These are phyloP conservation scores for Ustilago trichophora DNA, from an alignment of 1,284 basidiomycete genomes.

Conservation along the genomic window DNA sequence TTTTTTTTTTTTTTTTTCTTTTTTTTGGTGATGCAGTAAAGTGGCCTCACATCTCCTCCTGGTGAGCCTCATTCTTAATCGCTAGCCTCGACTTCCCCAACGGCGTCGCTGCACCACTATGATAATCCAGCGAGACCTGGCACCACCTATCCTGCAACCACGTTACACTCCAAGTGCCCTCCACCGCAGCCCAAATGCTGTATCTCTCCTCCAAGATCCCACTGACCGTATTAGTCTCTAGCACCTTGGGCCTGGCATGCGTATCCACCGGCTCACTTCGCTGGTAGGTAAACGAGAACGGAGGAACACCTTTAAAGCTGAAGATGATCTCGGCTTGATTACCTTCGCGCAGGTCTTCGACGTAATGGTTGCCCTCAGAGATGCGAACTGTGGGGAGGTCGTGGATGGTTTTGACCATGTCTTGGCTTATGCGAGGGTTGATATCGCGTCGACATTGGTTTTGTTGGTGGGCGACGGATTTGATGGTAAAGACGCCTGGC, in stretches of 20 bases:
- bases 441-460: slow-evolving; percentile 69
- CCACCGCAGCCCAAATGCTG: slow-evolving; percentile 84
- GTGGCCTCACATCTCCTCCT: neutral
- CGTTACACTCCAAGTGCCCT: slow-evolving; percentile 89
- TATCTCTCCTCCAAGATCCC: slow-evolving; percentile 80
- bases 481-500: slow-evolving; percentile 81
- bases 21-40: too few species aligned
- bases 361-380: slow-evolving; percentile 79
- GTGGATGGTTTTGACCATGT: slow-evolving; percentile 78
- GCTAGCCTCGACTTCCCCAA: slow-evolving; percentile 40
- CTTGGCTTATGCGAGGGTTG: slow-evolving; percentile 20
- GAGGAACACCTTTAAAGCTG: slow-evolving; percentile 85
- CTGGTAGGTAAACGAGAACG: slow-evolving; percentile 81
- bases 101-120: slow-evolving; percentile 50
- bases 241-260: slow-evolving; percentile 51
- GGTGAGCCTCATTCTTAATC: slow-evolving; percentile 26
- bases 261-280: slow-evolving; percentile 65
- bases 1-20: neutral
- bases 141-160: slow-evolving; percentile 85
- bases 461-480: slow-evolving; percentile 81
- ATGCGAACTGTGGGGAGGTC: slow-evolving; percentile 86
- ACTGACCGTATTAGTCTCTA: slow-evolving; percentile 69
- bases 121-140: slow-evolving; percentile 54
- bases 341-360: slow-evolving; percentile 84
- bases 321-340: slow-evolving; percentile 89